These are phyloP conservation scores for Ascochyta pisi DNA, from an alignment of 2,329 filamentous ascomycete genomes.

Conservation along the genomic window DNA sequence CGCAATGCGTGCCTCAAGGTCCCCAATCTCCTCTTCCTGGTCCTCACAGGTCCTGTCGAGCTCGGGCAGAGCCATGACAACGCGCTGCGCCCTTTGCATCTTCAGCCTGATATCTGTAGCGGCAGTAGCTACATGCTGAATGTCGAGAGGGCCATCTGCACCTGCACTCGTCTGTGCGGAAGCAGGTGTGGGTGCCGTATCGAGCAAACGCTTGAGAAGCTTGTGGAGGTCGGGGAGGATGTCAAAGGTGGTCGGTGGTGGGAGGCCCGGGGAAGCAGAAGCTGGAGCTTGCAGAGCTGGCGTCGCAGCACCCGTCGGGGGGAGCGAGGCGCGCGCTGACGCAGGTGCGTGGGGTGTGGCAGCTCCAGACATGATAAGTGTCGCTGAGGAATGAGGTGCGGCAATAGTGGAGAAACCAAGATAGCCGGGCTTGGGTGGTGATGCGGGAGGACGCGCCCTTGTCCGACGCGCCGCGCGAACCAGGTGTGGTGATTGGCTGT, in stretches of 20 bases:
- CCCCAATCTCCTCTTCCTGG: constrained; percentile 73
- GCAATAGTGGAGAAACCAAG: constrained; percentile 2
- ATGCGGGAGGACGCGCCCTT: constrained; percentile 26
- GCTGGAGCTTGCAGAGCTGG: constrained; percentile 33
- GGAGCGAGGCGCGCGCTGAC: constrained; percentile 41
- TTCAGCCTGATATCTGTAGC: constrained; percentile 82
- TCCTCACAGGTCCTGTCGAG: constrained; percentile 70
- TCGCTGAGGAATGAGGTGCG: constrained; percentile 8
- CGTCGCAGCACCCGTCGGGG: constrained; percentile 41
- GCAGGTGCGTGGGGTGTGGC: constrained; percentile 42
- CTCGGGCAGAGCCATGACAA: constrained; percentile 72
- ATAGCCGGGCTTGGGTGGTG: constrained; percentile 25
- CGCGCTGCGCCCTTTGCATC: constrained; percentile 76
- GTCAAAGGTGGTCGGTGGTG: constrained; percentile 84
- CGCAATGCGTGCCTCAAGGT: constrained; percentile 69
- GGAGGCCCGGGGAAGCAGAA: constrained; percentile 65
- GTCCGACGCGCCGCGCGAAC: constrained; percentile 24
- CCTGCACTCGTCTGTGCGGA: constrained; percentile 34
- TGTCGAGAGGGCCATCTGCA: constrained; percentile 56
- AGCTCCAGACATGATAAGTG: constrained; percentile 41
- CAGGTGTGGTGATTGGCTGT: constrained; percentile 26
- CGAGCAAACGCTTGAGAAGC: constrained; percentile 76
- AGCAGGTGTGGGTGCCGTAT: constrained; percentile 38
- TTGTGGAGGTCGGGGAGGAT: constrained; percentile 81
- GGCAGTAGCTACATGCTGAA: constrained; percentile 80